Base-by-base conservation (phyloP, 768 basidiomycete species). In the Lactarius trivialis region DNA sequence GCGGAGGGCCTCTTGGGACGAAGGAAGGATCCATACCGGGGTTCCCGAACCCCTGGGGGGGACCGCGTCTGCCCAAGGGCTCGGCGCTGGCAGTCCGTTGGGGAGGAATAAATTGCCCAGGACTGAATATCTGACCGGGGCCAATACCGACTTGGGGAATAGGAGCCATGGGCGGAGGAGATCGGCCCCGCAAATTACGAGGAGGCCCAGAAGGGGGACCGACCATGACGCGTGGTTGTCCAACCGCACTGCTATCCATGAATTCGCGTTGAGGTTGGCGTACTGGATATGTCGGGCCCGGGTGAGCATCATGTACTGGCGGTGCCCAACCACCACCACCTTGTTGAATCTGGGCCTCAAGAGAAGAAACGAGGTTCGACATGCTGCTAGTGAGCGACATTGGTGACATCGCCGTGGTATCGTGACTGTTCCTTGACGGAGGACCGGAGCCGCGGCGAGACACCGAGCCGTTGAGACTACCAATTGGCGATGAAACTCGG, bases 331-430 rank as follows among this genome's bases (percentile, higher is more conserved):
- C 21, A 34, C 60, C 21, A 34, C 60, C 65, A 24, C 68, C 72
- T 59, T 69, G 71, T 55, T 71, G 74, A 21, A 71, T 61, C 53
- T 75, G 74, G 26, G 67, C 67, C 30, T 74, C 73, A 41, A 70
- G 70, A 21, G 72, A 70, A 28, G 69, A 60, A 11, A 68, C 58
- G 7, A 70, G 68, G 37, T 61, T 68, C 49, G 69, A 62, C 63
- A 71, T 65, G 45, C 60, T 65, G 21, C 67, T 65, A 36, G 66
- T 51, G 51, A 61, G 60, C 21, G 66, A 65, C 32, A 58, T 45
- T 15, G 58, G 26, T 11, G 60, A 56, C 19, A 2, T 37, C 2
- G 45, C 36, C 5, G 56, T 36, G 8, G 37, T 15, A 26, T 65
- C 65, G 19, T 51, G 55, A 24, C 64, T 58, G 17, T 52, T 65